Percentiles rank a stretch among this genome's conserved stretches.
Evolutionary conservation across 2,329 filamentous ascomycete species (phyloP).

Genomic region (Akanthomyces muscarius): DNA sequence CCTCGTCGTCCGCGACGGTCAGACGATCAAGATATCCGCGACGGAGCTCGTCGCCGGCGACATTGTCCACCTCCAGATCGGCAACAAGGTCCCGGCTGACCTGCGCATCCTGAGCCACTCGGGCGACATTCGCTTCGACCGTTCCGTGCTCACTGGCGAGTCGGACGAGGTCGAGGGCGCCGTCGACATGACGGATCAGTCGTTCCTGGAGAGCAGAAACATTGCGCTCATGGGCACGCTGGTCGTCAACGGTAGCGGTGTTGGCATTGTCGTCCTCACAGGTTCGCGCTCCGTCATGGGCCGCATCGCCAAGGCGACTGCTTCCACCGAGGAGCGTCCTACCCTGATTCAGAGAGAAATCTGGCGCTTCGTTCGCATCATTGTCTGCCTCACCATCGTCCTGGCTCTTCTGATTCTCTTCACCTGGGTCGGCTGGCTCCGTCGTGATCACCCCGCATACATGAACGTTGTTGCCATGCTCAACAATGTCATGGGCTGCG

Average conservation of each 20-base stretch:
- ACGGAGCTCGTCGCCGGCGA: slow-evolving; percentile 44
- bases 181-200: slow-evolving; percentile 36
- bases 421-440: slow-evolving; percentile 42
- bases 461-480: slow-evolving; percentile 42
- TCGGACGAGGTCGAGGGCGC: slow-evolving; percentile 39
- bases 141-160: slow-evolving; percentile 40
- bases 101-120: slow-evolving; percentile 40
- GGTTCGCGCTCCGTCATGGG: slow-evolving; percentile 40
- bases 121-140: slow-evolving; percentile 40
- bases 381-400: slow-evolving; percentile 35
- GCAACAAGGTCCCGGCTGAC: slow-evolving; percentile 47
- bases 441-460: slow-evolving; percentile 32
- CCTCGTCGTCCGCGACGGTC: slow-evolving; percentile 41
- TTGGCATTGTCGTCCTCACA: slow-evolving; percentile 39
- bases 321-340: slow-evolving; percentile 33
- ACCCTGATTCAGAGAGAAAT: slow-evolving; percentile 42
- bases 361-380: slow-evolving; percentile 40
- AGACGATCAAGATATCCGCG: slow-evolving; percentile 36
- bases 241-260: slow-evolving; percentile 38
- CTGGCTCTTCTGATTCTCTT: slow-evolving; percentile 40
- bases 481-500: slow-evolving; percentile 42
- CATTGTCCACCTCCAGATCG: slow-evolving; percentile 42
- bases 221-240: slow-evolving; percentile 42
- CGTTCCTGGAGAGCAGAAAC: slow-evolving; percentile 41
- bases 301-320: slow-evolving; percentile 36